These are phyloP conservation scores for Penicillium odoratum DNA, from an alignment of 495 filamentous ascomycete genomes.

Conservation along the genomic window DNA sequence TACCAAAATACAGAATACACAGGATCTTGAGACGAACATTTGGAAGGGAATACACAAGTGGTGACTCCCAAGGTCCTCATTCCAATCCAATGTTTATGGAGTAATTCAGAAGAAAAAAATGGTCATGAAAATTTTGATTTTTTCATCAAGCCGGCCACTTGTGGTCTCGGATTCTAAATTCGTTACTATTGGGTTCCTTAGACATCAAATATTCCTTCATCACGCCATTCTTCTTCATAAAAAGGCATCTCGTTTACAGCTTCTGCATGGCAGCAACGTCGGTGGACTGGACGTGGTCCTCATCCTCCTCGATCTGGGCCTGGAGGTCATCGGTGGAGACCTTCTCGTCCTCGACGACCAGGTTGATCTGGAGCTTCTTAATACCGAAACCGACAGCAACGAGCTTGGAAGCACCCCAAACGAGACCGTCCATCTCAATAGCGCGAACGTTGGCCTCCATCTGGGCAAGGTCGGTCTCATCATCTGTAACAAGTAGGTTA, in stretches of 20 bases:
- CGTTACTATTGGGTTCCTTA: conserved; percentile 33
- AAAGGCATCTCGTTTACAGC: conserved; percentile 60
- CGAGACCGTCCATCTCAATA: conserved; percentile 90
- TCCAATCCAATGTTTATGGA: neutral
- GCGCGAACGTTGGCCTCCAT: conserved; percentile 80
- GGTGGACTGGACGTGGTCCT: conserved; percentile 96
- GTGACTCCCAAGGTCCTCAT: no score
- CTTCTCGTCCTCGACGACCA: conserved; percentile 97
- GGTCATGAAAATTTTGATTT: conserved; percentile 35
- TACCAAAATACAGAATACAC: no score
- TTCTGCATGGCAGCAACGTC: conserved; percentile 93
- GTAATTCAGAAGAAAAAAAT: neutral
- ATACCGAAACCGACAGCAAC: conserved; percentile 94
- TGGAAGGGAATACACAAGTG: no score
- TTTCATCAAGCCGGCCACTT: conserved; percentile 31
- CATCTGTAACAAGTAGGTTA: conserved; percentile 57
- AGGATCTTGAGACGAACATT: no score
- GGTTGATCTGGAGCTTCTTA: conserved; percentile 99
- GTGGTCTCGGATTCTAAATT: conserved; percentile 26
- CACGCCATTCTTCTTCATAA: conserved; percentile 42
- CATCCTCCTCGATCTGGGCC: conserved; percentile 79
- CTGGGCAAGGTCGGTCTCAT: conserved; percentile 86
- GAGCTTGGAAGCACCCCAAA: conserved; percentile 92
- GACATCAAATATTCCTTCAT: conserved; percentile 44
- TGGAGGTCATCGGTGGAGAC: conserved; percentile 85